Conservation (phyloP, 75 land plant genomes). For the Pseudotsuga menziesii region DNA sequence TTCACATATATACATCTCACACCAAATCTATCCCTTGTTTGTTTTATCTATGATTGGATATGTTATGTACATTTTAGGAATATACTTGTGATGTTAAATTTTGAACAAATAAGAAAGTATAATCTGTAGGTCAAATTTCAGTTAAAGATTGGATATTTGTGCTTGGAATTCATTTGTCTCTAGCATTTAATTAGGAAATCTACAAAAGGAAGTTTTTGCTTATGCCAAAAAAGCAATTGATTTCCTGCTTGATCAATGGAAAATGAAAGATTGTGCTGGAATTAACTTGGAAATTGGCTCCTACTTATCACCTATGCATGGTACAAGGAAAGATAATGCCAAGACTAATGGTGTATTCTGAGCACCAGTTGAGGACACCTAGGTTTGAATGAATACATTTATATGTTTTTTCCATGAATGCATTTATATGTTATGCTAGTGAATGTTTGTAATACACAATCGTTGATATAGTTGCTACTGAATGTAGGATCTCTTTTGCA, state of each 20-base stretch:
- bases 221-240: not conserved
- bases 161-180: not conserved
- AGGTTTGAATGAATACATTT: slow-evolving; percentile 23
- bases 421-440: not conserved
- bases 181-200: not conserved
- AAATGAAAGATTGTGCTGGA: not conserved
- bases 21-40: not conserved
- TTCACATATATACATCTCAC: not conserved
- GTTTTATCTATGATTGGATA: not conserved
- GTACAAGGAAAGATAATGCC: not conserved
- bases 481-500: slow-evolving; percentile 31
- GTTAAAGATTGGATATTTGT: not conserved
- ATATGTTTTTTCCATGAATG: not conserved
- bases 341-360: slow-evolving; percentile 16
- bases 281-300: not conserved
- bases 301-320: not conserved
- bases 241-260: not conserved
- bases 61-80: not conserved
- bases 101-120: not conserved
- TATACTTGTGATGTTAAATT: not conserved
- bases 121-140: not conserved
- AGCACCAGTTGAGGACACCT: slow-evolving; percentile 55
- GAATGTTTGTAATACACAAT: not conserved
- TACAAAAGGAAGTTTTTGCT: not conserved
- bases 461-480: not conserved